Evolutionary conservation across 768 basidiomycete species (phyloP).

Genomic region (Dendrothele bispora): DNA sequence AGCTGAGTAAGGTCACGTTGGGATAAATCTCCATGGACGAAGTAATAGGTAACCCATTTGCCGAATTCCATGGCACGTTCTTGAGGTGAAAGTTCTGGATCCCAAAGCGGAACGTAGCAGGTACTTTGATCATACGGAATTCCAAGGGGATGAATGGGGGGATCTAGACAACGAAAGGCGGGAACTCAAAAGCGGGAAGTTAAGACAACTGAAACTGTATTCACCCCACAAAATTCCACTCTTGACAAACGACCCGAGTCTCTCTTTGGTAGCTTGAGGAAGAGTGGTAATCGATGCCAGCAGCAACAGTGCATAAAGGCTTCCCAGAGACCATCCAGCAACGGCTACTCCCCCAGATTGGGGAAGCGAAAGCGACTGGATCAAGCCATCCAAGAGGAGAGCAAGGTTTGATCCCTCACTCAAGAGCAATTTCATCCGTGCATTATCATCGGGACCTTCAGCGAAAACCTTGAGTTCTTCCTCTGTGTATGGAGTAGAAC

Average conservation of each 20-base stretch:
- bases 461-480: slow-evolving; percentile 20
- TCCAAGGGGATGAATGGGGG: slow-evolving; percentile 20
- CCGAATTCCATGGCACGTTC: slow-evolving; percentile 16
- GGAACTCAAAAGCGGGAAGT: background rate
- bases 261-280: slow-evolving; percentile 11
- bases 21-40: slow-evolving; percentile 16
- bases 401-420: slow-evolving; percentile 29
- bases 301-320: slow-evolving; percentile 19
- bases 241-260: slow-evolving; percentile 20
- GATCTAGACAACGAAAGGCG: slow-evolving; percentile 12
- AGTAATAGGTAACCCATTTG: slow-evolving; percentile 20
- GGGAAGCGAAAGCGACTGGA: slow-evolving; percentile 17
- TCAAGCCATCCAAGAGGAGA: slow-evolving; percentile 25
- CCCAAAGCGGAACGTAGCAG: slow-evolving; percentile 22
- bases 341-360: slow-evolving; percentile 19
- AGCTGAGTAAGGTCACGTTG: slow-evolving; percentile 8
- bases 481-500: slow-evolving; percentile 27
- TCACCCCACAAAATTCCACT: slow-evolving; percentile 20
- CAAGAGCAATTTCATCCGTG: slow-evolving; percentile 17
- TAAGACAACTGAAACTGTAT: background rate
- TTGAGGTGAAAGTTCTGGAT: slow-evolving; percentile 18
- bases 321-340: slow-evolving; percentile 31
- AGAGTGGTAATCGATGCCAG: slow-evolving; percentile 19
- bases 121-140: slow-evolving; percentile 14
- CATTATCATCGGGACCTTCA: slow-evolving; percentile 15